A percentile compares a stretch with the other conserved stretches of the same genome.
phyloP scores from a whole-genome alignment of 371 early-diverging fungal species.

The Rhizopus stolonifer region DNA sequence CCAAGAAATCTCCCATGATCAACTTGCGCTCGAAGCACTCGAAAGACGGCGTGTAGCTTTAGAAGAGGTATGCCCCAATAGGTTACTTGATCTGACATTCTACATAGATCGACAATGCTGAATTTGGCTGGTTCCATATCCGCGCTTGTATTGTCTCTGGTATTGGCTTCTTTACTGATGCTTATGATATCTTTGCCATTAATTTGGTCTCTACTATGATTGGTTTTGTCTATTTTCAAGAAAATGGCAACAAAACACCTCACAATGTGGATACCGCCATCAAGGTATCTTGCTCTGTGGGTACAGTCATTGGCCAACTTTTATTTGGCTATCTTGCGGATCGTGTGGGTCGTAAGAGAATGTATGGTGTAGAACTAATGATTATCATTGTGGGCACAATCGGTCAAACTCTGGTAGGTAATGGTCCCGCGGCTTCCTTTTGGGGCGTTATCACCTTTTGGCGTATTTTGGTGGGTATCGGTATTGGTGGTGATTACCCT shows the following conservation, averaged over 20 bases:
- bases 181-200: slow-evolving; percentile 88
- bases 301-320: slow-evolving; percentile 79
- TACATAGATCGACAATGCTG: slow-evolving; percentile 54
- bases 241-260: slow-evolving; percentile 37
- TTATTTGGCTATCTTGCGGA: slow-evolving; percentile 79
- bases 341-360: slow-evolving; percentile 75
- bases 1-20: slow-evolving; percentile 12
- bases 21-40: slow-evolving; percentile 22
- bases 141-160: slow-evolving; percentile 86
- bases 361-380: slow-evolving; percentile 83
- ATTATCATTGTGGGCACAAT: slow-evolving; percentile 73
- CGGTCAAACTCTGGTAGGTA: slow-evolving; percentile 68
- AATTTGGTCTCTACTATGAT: slow-evolving; percentile 78
- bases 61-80: slow-evolving; percentile 28
- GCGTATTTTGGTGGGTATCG: slow-evolving; percentile 76
- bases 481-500: slow-evolving; percentile 81
- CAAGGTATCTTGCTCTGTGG: slow-evolving; percentile 74
- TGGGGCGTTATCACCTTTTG: slow-evolving; percentile 72
- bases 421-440: slow-evolving; percentile 54
- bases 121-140: slow-evolving; percentile 80
- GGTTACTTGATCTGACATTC: not conserved
- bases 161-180: slow-evolving; percentile 87
- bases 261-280: slow-evolving; percentile 64
- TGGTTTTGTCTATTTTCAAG: slow-evolving; percentile 65
- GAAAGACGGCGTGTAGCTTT: slow-evolving; percentile 38